Evolutionary conservation across 192 early-diverging fungal species (phyloP), one percentile per base, ranked within the genome.

Genomic region (Diversispora eburnea): DNA sequence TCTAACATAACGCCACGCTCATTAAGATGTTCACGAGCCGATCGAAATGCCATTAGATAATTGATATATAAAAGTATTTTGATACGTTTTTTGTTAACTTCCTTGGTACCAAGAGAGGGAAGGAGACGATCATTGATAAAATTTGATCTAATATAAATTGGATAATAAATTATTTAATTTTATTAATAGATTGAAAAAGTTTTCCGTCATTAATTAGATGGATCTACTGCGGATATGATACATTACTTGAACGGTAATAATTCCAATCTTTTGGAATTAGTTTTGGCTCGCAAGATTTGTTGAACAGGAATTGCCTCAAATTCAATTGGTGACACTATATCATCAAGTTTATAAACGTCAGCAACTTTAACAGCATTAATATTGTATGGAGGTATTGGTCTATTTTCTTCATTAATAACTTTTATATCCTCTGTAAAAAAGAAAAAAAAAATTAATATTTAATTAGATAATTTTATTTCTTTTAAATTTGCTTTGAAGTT

Each of bases 341-440:
- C 82, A 5, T 92, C 88, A 69, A 92, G 65, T 43, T 95, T 87
- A 83, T 94, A 98, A n/a, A 95, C 90, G 6, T 91, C 87, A 42
- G 86, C 84, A 12, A 88, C 85, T 12, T 84, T 82, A 13, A 79
- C 84, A 5, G 95, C 89, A 42, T 82, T 70, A 3, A 85, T 62
- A 71, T 98, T 84, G 82, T 87, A 91, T 51, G 84, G 82, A 17
- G 95, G 95, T 57, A 98, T 88, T 17, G 90, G 88, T n/a, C 91
- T 77, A 48, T 84, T 81, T 22, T 76, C 77, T 42, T 90, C 78
- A 15, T 83, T 82, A 3, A 79, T 78, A n/a, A 77, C 78, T 61
- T 84, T 84, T 54, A 91, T 80, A 10, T 81, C 75, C 22, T 82
- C 78, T 55, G 42, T 33, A 57, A 9, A 55, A 1, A 33, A 12